Evolutionary conservation across 1,139 yeast genomes (phyloP).

Genomic region (Debaryomycetaceae sp.): DNA sequence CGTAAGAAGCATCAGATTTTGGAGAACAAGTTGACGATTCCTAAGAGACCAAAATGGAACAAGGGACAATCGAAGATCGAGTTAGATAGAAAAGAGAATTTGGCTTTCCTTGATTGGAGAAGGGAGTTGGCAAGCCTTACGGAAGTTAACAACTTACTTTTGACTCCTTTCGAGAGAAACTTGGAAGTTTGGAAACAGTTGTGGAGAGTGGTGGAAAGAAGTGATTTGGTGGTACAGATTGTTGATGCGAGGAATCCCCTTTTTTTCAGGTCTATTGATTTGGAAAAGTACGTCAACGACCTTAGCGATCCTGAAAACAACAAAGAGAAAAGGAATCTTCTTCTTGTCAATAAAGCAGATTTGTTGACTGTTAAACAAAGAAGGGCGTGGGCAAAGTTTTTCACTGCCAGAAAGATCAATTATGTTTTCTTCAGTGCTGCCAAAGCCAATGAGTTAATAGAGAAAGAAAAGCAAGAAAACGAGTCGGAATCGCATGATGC

Average conservation of each 20-base stretch:
- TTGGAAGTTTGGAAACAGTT: slow-evolving; percentile 98
- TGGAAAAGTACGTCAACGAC: slow-evolving; percentile 79
- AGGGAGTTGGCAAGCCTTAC: slow-evolving; percentile 81
- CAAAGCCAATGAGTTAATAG: slow-evolving; percentile 70
- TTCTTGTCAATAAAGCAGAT: slow-evolving; percentile 94
- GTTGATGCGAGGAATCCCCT: slow-evolving; percentile 97
- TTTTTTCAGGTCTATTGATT: slow-evolving; percentile 83
- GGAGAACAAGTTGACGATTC: slow-evolving; percentile 83
- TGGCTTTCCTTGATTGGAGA: slow-evolving; percentile 92
- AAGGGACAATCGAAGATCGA: slow-evolving; percentile 67
- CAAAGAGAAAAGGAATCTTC: slow-evolving; percentile 63
- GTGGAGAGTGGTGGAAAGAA: slow-evolving; percentile 97
- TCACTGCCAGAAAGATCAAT: slow-evolving; percentile 61
- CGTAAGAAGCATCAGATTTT: slow-evolving; percentile 68
- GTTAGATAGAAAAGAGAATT: slow-evolving; percentile 84
- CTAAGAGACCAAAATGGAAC: slow-evolving; percentile 89
- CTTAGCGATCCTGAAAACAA: slow-evolving; percentile 49
- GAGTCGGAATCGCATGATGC: slow-evolving; percentile 7
- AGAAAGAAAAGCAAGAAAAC: slow-evolving; percentile 49
- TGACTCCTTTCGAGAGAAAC: slow-evolving; percentile 97
- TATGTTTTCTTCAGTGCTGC: slow-evolving; percentile 94
- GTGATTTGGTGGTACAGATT: slow-evolving; percentile 92
- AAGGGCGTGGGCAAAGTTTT: slow-evolving; percentile 81
- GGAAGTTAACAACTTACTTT: slow-evolving; percentile 73
- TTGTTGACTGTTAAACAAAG: slow-evolving; percentile 75